Conservation (phyloP, 352 stramenopile genomes). For the Pythium graminicola region DNA sequence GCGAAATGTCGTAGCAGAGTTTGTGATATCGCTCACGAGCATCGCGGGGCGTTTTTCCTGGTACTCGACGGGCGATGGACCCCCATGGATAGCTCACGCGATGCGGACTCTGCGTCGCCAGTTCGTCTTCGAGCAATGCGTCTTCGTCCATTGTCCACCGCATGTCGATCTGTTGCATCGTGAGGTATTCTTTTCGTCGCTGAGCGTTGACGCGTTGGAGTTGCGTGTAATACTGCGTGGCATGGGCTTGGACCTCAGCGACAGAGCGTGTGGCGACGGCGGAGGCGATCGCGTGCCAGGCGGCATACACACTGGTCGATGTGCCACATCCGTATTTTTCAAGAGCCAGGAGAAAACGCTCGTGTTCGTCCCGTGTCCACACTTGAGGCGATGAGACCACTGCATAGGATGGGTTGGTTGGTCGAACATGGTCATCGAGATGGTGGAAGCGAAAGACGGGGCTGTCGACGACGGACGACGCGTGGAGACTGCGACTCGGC, state of each 20-base stretch:
- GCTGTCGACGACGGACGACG: conserved; percentile 6
- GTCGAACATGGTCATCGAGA: no score
- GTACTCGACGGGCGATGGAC: conserved; percentile 43
- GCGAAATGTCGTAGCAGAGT: conserved; percentile 68
- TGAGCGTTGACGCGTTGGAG: conserved; percentile 30
- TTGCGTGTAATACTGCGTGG: conserved; percentile 31
- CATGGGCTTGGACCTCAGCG: conserved; percentile 25
- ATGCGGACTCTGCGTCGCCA: conserved; percentile 34
- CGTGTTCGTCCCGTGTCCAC: conserved; percentile 60
- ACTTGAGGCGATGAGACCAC: background rate
- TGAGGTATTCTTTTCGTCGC: conserved; percentile 37
- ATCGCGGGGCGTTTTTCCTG: conserved; percentile 42
- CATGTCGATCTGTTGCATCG: conserved; percentile 49
- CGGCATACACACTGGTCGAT: conserved; percentile 30
- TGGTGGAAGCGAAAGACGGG: conserved; percentile 19
- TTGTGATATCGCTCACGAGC: conserved; percentile 65
- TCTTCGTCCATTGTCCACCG: conserved; percentile 63
- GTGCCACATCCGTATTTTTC: conserved; percentile 52
- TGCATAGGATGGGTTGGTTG: no score
- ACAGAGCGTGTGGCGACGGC: conserved; percentile 46
- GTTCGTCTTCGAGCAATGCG: conserved; percentile 51
- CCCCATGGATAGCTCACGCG: conserved; percentile 46
- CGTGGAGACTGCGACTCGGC: background rate
- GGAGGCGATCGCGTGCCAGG: conserved; percentile 55
- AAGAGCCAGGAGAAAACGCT: conserved; percentile 56